Evolutionary conservation across 2,329 filamentous ascomycete species (phyloP).

Genomic region (Amauroascus verrucosus): DNA sequence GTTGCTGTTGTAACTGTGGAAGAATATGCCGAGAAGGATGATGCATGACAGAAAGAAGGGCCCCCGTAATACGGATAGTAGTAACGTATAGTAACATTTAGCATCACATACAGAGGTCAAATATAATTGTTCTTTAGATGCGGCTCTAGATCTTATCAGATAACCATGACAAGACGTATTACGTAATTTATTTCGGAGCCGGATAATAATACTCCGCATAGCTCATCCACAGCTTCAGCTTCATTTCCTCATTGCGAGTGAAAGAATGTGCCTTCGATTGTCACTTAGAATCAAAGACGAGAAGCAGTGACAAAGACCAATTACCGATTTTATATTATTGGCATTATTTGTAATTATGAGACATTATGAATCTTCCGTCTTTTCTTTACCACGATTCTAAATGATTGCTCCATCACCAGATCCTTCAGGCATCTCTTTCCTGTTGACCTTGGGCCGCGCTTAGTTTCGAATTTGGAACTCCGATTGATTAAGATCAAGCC

Average conservation of each 20-base stretch:
- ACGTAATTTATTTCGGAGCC: background rate
- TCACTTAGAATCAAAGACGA: background rate
- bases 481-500: background rate
- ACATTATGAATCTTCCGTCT: background rate
- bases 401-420: background rate
- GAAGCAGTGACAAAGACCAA: background rate
- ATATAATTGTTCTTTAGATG: too few species aligned
- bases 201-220: background rate
- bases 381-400: background rate
- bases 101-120: too few species aligned
- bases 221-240: background rate
- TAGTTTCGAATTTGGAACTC: background rate
- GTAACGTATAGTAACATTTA: slow-evolving; percentile 6
- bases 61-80: slow-evolving; percentile 2
- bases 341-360: background rate
- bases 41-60: background rate
- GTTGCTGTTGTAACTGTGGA: background rate
- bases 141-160: background rate
- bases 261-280: too few species aligned
- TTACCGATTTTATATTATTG: too few species aligned
- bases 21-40: background rate
- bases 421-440: background rate
- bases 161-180: background rate
- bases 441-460: background rate
- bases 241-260: background rate